Conservation (phyloP, 495 filamentous ascomycete genomes). For the Hypomontagnella submonticulosa region DNA sequence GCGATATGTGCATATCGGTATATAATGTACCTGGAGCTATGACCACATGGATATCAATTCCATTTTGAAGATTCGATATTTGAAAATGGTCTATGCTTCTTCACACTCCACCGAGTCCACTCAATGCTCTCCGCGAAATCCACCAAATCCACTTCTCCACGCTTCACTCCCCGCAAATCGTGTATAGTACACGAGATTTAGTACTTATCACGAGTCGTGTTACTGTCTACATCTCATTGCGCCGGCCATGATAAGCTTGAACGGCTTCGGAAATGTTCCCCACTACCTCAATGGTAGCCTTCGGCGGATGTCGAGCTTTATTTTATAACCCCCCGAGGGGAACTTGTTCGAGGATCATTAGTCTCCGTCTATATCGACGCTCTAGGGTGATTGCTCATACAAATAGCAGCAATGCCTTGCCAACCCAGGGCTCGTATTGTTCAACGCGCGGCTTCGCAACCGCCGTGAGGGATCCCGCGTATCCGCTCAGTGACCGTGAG, state of each 20-base stretch:
- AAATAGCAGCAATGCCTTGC: not conserved
- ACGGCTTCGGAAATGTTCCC: constrained; percentile 30
- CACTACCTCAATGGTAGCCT: constrained; percentile 17
- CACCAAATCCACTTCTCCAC: no score
- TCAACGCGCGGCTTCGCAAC: constrained; percentile 8
- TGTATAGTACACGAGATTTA: not conserved
- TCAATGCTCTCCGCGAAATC: no score
- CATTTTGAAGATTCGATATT: no score
- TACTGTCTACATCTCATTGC: not conserved
- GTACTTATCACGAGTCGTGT: not conserved
- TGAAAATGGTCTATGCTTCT: no score
- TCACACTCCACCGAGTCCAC: no score
- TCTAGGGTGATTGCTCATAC: constrained; percentile 2
- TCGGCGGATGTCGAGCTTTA: constrained; percentile 22
- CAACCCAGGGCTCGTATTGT: not conserved
- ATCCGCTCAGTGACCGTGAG: constrained; percentile 5
- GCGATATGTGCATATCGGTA: not conserved
- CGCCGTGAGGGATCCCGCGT: not conserved
- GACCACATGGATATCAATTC: not conserved
- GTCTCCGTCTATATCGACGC: constrained; percentile 32
- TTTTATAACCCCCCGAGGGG: constrained; percentile 27
- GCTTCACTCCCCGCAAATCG: no score
- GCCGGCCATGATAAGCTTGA: constrained; percentile 13
- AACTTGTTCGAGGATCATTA: constrained; percentile 35
- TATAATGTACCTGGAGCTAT: constrained; percentile 4